phyloP scores from a whole-genome alignment of 305 asterid species.

The Ajuga reptans region DNA sequence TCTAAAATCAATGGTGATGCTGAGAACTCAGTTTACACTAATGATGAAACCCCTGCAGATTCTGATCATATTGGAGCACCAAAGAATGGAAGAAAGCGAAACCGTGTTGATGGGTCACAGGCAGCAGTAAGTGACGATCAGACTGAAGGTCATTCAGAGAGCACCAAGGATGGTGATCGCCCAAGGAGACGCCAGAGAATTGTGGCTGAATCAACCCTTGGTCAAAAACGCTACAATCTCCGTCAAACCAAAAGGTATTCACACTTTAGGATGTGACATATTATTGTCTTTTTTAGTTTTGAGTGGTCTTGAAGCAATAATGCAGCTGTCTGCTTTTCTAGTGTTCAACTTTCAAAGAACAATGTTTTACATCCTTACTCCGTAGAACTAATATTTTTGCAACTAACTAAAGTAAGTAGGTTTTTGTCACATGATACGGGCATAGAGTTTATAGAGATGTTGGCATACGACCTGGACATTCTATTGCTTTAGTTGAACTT shows the following conservation, averaged over 20 bases:
- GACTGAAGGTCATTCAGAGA: conserved; percentile 64
- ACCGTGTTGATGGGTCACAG: conserved; percentile 36
- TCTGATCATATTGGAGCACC: conserved; percentile 40
- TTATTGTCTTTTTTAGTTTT: conserved; percentile 1
- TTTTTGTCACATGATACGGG: neutral
- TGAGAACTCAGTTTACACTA: conserved; percentile 39
- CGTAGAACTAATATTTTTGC: no score
- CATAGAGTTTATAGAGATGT: neutral
- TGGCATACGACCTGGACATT: neutral
- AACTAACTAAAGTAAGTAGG: neutral
- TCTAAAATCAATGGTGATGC: conserved; percentile 44
- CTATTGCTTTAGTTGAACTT: neutral
- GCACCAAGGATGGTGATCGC: conserved; percentile 49
- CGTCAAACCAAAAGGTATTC: conserved; percentile 63
- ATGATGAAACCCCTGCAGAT: conserved; percentile 52
- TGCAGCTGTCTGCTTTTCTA: neutral
- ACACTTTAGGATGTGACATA: neutral
- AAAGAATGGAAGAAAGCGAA: conserved; percentile 55
- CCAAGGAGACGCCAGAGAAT: conserved; percentile 66
- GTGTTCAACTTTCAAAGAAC: neutral
- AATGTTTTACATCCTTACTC: no score
- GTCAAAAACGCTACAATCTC: conserved; percentile 80
- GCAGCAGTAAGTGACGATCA: conserved; percentile 54
- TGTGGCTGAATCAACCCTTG: conserved; percentile 40
- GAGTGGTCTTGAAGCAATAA: neutral